Evolutionary conservation across 805 yeast species (phyloP).

Genomic region (Blastobotrys chiropterorum): DNA sequence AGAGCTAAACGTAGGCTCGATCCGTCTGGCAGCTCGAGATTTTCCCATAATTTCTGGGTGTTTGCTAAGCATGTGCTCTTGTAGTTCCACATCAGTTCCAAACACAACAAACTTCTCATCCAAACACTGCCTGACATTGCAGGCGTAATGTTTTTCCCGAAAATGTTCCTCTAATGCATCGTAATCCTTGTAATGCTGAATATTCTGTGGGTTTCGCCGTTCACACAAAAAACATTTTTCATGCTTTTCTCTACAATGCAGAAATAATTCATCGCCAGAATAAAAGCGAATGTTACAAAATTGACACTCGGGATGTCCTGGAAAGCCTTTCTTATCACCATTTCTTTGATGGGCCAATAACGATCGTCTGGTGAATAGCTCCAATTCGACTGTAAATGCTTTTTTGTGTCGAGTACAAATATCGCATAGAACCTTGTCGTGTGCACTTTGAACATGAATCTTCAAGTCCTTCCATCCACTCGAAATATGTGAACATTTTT

Average conservation of each 20-base stretch:
- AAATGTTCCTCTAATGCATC: constrained; percentile 73
- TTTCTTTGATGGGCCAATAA: constrained; percentile 61
- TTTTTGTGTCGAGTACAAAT: constrained; percentile 74
- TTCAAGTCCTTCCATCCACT: constrained; percentile 50
- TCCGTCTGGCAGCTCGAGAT: constrained; percentile 25
- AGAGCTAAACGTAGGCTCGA: constrained; percentile 14
- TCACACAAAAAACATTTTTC: constrained; percentile 91
- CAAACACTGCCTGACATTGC: constrained; percentile 69
- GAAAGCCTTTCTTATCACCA: constrained; percentile 71
- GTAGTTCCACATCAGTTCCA: constrained; percentile 74
- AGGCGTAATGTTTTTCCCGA: constrained; percentile 62
- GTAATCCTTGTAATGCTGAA: constrained; percentile 74
- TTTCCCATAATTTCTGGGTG: constrained; percentile 59
- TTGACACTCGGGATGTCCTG: constrained; percentile 84
- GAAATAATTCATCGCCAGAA: constrained; percentile 76
- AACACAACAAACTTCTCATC: constrained; percentile 92
- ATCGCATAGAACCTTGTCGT: constrained; percentile 60
- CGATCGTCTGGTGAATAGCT: constrained; percentile 52
- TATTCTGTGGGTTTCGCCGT: constrained; percentile 45
- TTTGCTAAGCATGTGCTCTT: constrained; percentile 79
- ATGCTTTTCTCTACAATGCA: constrained; percentile 77
- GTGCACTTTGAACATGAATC: constrained; percentile 58
- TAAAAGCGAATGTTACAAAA: constrained; percentile 78
- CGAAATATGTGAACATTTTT: constrained; percentile 33
- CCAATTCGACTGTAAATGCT: constrained; percentile 68